Evolutionary conservation across 2,329 filamentous ascomycete genomes (phyloP), one percentile per base, ranked within the genome.

Genomic region (Penicillium capsulatum): DNA sequence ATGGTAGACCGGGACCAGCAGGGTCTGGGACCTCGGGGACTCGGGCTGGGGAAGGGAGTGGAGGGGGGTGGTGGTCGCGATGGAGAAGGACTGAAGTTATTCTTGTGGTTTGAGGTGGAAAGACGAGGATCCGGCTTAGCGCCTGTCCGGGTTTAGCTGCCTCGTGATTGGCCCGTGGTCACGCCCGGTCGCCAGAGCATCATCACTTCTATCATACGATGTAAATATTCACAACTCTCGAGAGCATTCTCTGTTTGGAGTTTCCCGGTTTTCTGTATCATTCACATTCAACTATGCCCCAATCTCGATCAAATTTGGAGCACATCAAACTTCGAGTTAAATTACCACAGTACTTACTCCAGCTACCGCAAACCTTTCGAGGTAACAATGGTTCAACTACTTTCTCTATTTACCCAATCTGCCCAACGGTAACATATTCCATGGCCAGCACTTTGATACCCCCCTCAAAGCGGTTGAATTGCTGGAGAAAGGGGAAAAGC

Each of bases 91-190:
- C 42, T 53, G 51, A 59, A 58, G 55, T 60, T 51, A 57, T 57
- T 54, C 50, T 51, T 55, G 58, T 65, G 60, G 61, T 64, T 64
- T 59, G 62, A 64, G 57, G 58, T 62, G 57, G 61, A 65, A 60
- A 60, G 61, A 57, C 57, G 59, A 62, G 59, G 45, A 56, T 59
- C 60, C 57, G 63, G 57, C 55, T 51, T 57, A 61, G 58, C 55
- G 55, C 58, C 53, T 54, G 37, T 55, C 55, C 48, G 45, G 38
- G 56, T 66, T 65, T 60, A 50, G 47, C 52, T 16, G 48, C 34
- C 26, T 39, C 31, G 53, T 65, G 47, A 65, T 66, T 66, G 63
- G 63, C 44, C 48, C 39, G 27, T 24, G 7, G 26, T 45, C 36
- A 40, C 39, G 40, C 48, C 46, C 48, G 48, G 40, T 36, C 47